A percentile compares a stretch with the other conserved stretches of the same genome.
Evolutionary conservation across 2,329 filamentous ascomycete species (phyloP).

Genomic region (Penicillium sclerotiorum): DNA sequence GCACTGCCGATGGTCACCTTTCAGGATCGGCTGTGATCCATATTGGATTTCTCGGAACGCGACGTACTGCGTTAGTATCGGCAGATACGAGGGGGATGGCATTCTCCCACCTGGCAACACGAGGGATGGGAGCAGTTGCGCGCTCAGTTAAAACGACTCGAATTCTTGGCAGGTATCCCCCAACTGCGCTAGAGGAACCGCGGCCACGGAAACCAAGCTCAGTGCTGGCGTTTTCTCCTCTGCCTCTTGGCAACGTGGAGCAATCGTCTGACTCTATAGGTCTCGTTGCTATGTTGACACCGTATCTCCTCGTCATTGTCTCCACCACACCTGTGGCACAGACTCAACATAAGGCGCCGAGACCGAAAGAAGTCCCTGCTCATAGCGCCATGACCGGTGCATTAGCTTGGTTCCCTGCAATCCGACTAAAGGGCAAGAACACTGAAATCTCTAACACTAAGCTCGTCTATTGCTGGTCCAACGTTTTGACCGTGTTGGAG

Average conservation of each 20-base stretch:
- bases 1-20: conserved; percentile 79
- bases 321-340: conserved; percentile 95
- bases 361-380: conserved; percentile 86
- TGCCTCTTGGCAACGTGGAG: conserved; percentile 93
- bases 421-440: conserved; percentile 80
- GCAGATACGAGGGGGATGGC: conserved; percentile 96
- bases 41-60: conserved; percentile 89
- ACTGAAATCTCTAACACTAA: conserved; percentile 71
- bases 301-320: conserved; percentile 92
- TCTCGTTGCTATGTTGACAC: conserved; percentile 91
- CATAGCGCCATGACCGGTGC: conserved; percentile 93
- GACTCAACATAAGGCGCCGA: conserved; percentile 89
- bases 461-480: conserved; percentile 97
- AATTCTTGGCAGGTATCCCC: conserved; percentile 87
- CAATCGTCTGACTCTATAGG: conserved; percentile 85
- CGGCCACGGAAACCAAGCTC: conserved; percentile 87
- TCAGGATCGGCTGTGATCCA: conserved; percentile 78
- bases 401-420: conserved; percentile 94
- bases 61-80: conserved; percentile 92
- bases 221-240: conserved; percentile 84
- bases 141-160: conserved; percentile 85
- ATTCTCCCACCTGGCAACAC: conserved; percentile 92
- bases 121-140: conserved; percentile 83
- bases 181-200: conserved; percentile 61
- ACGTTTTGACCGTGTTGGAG: conserved; percentile 91